Percentiles rank a stretch among this genome's conserved stretches.
These are phyloP conservation scores for Berkeleyomyces rouxiae DNA, from an alignment of 2,329 filamentous ascomycete species.

Conservation along the genomic window DNA sequence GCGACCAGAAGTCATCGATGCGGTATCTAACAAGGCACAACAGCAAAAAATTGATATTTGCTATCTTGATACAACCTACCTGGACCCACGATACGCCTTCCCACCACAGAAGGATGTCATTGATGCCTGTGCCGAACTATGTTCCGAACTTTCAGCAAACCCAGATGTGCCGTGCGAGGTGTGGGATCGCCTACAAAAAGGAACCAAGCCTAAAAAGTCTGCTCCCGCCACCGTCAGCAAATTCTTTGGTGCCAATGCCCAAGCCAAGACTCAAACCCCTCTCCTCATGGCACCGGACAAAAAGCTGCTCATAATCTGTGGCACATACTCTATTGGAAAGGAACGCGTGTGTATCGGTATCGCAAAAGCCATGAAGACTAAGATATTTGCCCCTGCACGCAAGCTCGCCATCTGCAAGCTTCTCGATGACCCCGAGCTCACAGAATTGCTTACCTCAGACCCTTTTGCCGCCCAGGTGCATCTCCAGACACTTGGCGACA, in stretches of 20 bases:
- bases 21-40: slow-evolving; percentile 49
- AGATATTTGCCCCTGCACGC: slow-evolving; percentile 70
- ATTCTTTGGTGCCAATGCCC: slow-evolving; percentile 29
- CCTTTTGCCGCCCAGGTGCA: slow-evolving; percentile 83
- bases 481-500: slow-evolving; percentile 93
- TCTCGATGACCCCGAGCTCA: slow-evolving; percentile 70
- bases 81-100: slow-evolving; percentile 91
- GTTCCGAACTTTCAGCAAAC: slow-evolving; percentile 56
- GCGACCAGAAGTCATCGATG: slow-evolving; percentile 55
- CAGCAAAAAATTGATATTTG: slow-evolving; percentile 89
- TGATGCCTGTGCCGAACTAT: slow-evolving; percentile 71
- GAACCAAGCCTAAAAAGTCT: slow-evolving; percentile 18
- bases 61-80: slow-evolving; percentile 93
- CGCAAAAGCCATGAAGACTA: slow-evolving; percentile 65
- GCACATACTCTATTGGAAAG: slow-evolving; percentile 96
- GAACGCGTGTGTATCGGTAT: slow-evolving; percentile 91
- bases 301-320: slow-evolving; percentile 67
- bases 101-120: slow-evolving; percentile 81
- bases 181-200: slow-evolving; percentile 24
- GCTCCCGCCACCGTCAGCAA: slow-evolving; percentile 29
- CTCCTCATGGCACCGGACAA: slow-evolving; percentile 19
- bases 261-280: slow-evolving; percentile 18
- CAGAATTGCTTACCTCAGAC: slow-evolving; percentile 58
- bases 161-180: slow-evolving; percentile 31
- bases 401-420: slow-evolving; percentile 77